Percentiles rank a stretch among this genome's conserved stretches.
phyloP scores from a whole-genome alignment of 2,329 filamentous ascomycete genomes.

The Gnomoniopsis smithogilvyi region DNA sequence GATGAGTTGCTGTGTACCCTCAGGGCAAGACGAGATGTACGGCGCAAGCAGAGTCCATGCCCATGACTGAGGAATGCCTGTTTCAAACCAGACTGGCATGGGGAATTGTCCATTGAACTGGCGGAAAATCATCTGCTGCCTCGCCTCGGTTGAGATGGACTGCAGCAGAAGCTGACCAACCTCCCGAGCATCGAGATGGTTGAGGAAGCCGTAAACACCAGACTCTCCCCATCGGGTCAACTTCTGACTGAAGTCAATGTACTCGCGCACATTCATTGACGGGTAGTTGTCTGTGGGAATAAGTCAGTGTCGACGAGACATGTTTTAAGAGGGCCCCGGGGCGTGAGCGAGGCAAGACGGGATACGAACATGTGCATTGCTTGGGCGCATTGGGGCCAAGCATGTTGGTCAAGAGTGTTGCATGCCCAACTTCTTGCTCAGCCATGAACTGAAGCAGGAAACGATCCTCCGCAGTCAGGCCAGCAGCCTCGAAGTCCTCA shows the following conservation, averaged over 20 bases:
- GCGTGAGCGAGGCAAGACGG: too few species aligned
- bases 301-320: too few species aligned
- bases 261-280: conserved; percentile 70
- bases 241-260: conserved; percentile 80
- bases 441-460: conserved; percentile 73
- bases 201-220: conserved; percentile 77
- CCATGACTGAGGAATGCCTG: conserved; percentile 80
- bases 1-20: conserved; percentile 67
- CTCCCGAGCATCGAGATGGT: conserved; percentile 73
- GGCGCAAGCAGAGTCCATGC: conserved; percentile 78
- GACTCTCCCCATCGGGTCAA: conserved; percentile 79
- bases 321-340: too few species aligned
- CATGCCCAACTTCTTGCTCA: conserved; percentile 73
- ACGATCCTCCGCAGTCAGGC: conserved; percentile 66
- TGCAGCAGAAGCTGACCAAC: conserved; percentile 71
- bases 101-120: conserved; percentile 78
- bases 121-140: conserved; percentile 81
- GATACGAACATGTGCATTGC: conserved; percentile 59
- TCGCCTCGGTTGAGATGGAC: conserved; percentile 74
- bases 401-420: conserved; percentile 74
- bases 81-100: conserved; percentile 80
- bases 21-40: conserved; percentile 74
- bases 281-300: conserved; percentile 63
- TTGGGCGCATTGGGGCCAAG: conserved; percentile 66
- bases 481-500: conserved; percentile 65